Percentiles rank a stretch among this genome's conserved stretches.
phyloP scores from a whole-genome alignment of 2,329 filamentous ascomycete species.

The Hymenoscyphus occultus region DNA sequence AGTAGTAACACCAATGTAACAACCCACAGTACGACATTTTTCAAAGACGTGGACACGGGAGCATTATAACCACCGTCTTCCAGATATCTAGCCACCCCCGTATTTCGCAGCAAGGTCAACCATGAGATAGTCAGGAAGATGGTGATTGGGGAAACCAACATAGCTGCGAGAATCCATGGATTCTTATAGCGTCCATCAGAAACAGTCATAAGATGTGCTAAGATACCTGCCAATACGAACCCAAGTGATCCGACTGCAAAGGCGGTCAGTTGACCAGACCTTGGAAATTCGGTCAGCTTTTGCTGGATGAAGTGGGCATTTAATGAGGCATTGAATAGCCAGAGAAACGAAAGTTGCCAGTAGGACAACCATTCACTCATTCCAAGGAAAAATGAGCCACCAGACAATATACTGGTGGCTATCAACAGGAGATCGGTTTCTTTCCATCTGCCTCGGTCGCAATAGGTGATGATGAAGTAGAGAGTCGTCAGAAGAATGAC shows the following conservation, averaged over 20 bases:
- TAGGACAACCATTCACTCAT: conserved; percentile 2
- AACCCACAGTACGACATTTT: background rate
- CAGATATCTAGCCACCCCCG: background rate
- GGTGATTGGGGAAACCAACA: background rate
- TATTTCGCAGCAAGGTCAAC: conserved; percentile 2
- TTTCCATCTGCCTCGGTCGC: conserved; percentile 4
- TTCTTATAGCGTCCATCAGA: background rate
- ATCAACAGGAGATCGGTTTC: background rate
- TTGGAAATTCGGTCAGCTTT: background rate
- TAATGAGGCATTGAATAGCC: background rate
- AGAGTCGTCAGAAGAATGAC: background rate
- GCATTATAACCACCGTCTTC: background rate
- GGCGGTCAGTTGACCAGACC: background rate
- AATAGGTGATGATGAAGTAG: conserved; percentile 1
- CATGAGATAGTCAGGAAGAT: background rate
- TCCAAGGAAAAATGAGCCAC: background rate
- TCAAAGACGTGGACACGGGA: background rate
- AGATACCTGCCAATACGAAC: background rate
- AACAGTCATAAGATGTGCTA: background rate
- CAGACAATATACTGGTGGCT: background rate
- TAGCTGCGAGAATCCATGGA: background rate
- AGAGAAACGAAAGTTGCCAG: conserved; percentile 3
- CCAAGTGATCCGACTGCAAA: background rate
- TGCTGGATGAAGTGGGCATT: background rate
- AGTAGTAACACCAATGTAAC: background rate